A percentile compares a stretch with the other conserved stretches of the same genome.
Conservation (phyloP, 306 rosid genomes). For the Ochetophila trinervis region DNA sequence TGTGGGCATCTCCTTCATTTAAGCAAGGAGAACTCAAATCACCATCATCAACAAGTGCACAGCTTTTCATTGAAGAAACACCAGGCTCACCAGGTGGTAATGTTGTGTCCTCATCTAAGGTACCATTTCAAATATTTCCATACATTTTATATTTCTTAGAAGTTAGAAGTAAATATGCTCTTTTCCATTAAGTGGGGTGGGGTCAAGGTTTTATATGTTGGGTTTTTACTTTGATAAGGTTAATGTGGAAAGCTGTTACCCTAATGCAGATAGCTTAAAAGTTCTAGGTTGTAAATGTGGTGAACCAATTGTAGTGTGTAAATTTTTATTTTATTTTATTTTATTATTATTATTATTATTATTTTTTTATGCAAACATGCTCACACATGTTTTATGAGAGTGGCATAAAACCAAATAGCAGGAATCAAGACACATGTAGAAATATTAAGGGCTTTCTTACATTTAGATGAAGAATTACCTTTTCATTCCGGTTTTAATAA, state of each 20-base stretch:
- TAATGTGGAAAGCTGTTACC: background rate
- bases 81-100: constrained; percentile 53
- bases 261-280: too few relatives aligned
- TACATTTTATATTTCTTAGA: background rate
- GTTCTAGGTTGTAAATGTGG: too few relatives aligned
- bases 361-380: too few relatives aligned
- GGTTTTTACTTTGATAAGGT: background rate
- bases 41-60: constrained; percentile 49
- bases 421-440: too few relatives aligned
- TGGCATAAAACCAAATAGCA: too few relatives aligned
- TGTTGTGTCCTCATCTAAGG: constrained; percentile 62
- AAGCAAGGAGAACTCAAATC: constrained; percentile 47
- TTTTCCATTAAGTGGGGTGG: background rate
- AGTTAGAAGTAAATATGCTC: background rate
- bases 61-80: constrained; percentile 63
- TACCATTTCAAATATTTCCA: constrained; percentile 25
- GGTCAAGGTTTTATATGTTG: background rate
- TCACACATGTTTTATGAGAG: too few relatives aligned
- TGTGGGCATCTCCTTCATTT: constrained; percentile 81
- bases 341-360: too few relatives aligned
- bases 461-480: too few relatives aligned
- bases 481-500: background rate
- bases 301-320: too few relatives aligned
- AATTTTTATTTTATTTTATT: too few relatives aligned
- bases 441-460: too few relatives aligned